Percentiles rank a stretch among this genome's conserved stretches.
Conservation (phyloP, 306 rosid species). For the Vigna reflexopilosa region DNA sequence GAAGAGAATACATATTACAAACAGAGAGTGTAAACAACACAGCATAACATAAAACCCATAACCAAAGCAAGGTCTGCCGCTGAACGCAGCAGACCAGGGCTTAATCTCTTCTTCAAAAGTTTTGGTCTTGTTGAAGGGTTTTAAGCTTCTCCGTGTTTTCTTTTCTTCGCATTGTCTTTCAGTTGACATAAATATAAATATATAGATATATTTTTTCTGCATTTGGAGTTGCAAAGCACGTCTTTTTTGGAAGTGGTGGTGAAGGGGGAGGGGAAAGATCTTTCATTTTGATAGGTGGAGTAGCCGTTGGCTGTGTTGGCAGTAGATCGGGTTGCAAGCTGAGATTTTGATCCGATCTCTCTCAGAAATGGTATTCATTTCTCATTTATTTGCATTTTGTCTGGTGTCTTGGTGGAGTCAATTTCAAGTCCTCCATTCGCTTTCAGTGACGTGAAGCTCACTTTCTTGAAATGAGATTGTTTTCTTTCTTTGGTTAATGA, state of each 20-base stretch:
- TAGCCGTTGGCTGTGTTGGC: slow-evolving; percentile 41
- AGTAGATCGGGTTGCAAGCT: slow-evolving; percentile 66
- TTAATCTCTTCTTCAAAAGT: slow-evolving; percentile 49
- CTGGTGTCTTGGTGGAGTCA: slow-evolving; percentile 32
- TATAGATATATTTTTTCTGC: slow-evolving; percentile 21
- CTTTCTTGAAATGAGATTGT: background rate
- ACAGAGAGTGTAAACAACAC: background rate
- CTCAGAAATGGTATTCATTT: slow-evolving; percentile 62
- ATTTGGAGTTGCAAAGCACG: slow-evolving; percentile 40
- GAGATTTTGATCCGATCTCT: slow-evolving; percentile 63
- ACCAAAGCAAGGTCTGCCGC: slow-evolving; percentile 46
- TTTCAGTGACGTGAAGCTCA: background rate
- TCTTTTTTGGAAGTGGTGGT: slow-evolving; percentile 32
- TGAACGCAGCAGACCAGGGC: slow-evolving; percentile 41
- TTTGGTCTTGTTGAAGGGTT: slow-evolving; percentile 57
- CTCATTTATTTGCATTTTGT: slow-evolving; percentile 18
- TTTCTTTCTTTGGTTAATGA: background rate
- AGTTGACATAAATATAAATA: background rate
- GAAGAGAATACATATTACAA: background rate
- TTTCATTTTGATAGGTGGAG: slow-evolving; percentile 45
- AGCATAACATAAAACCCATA: slow-evolving; percentile 6
- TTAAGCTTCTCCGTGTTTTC: slow-evolving; percentile 46
- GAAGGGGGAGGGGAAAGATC: slow-evolving; percentile 48
- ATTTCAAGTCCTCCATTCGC: slow-evolving; percentile 40
- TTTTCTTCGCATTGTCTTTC: slow-evolving; percentile 14